Base-by-base conservation (phyloP, 441 rosid species). In the Rhodomyrtus psidioides region DNA sequence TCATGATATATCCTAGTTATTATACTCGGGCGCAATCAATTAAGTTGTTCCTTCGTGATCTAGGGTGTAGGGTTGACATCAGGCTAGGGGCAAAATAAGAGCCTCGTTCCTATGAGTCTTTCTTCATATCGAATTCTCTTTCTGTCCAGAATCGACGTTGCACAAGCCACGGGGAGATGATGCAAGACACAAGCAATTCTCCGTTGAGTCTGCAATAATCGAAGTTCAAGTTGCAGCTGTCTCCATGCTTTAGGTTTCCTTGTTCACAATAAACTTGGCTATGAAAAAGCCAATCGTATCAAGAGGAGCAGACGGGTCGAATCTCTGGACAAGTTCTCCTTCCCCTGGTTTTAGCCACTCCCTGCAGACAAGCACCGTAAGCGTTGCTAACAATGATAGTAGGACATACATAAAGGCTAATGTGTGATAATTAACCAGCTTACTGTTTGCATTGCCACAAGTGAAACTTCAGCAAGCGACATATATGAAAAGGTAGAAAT, bases 201-300 rank as follows among this genome's bases (percentile, higher is more conserved):
- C 12, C 9, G 26, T 21, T 39, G 42, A 70, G 79, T 65, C 79
- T 65, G 49, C n/a, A 21, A 70, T 21, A 70, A 70, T 10, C 24
- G 0, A 39, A 34, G 54, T 13, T 10, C 44, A 12, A 89, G 88
- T 90, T 30, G 42, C 81, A 55, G 90, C 89, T 19, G 14, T 9
- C 76, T 19, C 49, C n/a, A 21, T 51, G 79, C n/a, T 70, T 82
- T 30, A 53, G 84, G 27, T 82, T 85, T 95, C 93, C 79, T 91
- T 39, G 85, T 96, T 95, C 53, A 96, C 95, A 14, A 17, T 58
- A 89, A 95, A 97, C 91, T 96, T 97, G 86, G 99, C 99, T 83
- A 97, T 95, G 92, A 96, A 97, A 91, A 97, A 97, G 9, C 99
- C 99, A 5, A 97, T 96, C 10, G 99, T 96, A 83, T 97, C 99